Conservation (phyloP, 768 basidiomycete genomes). For the Phlegmacium glaucopus region DNA sequence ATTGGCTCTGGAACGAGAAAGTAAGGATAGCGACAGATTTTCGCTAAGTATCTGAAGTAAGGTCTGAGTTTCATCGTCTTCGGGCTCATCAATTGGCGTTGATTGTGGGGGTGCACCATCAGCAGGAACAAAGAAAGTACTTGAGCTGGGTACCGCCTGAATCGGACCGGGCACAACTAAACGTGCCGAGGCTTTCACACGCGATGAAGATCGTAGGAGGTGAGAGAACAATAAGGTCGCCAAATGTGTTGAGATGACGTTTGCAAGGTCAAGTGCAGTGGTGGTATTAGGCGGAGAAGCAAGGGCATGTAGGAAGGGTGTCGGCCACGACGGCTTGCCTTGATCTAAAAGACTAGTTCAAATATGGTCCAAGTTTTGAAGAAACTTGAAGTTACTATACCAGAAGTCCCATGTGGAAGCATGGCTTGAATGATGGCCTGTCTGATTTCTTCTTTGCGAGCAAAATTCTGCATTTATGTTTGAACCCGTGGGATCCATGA, state of each 20-base stretch:
- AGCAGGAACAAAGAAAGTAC: slow-evolving; percentile 71
- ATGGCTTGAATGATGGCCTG: slow-evolving; percentile 70
- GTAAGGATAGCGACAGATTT: slow-evolving; percentile 81
- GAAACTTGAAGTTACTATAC: slow-evolving; percentile 17
- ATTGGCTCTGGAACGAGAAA: slow-evolving; percentile 69
- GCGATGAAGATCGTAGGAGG: slow-evolving; percentile 65
- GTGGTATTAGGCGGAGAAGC: slow-evolving; percentile 58
- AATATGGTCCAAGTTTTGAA: background rate
- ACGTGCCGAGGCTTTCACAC: slow-evolving; percentile 61
- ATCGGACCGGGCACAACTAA: slow-evolving; percentile 53
- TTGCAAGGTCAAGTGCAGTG: slow-evolving; percentile 44
- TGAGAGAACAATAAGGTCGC: slow-evolving; percentile 78
- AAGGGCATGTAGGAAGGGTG: slow-evolving; percentile 70
- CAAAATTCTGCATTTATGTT: slow-evolving; percentile 58
- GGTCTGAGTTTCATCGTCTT: slow-evolving; percentile 62
- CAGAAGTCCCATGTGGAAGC: slow-evolving; percentile 55
- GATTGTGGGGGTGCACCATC: slow-evolving; percentile 47
- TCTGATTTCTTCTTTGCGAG: slow-evolving; percentile 66
- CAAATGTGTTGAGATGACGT: slow-evolving; percentile 66
- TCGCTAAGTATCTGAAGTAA: slow-evolving; percentile 86
- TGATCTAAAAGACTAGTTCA: slow-evolving; percentile 17
- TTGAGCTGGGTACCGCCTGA: slow-evolving; percentile 30
- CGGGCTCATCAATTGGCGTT: slow-evolving; percentile 23
- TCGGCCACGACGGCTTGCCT: slow-evolving; percentile 44
- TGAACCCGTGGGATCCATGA: background rate